Evolutionary conservation across 2,329 filamentous ascomycete species (phyloP), one percentile per base, ranked within the genome.

Genomic region (Microdochium trichocladiopsis): DNA sequence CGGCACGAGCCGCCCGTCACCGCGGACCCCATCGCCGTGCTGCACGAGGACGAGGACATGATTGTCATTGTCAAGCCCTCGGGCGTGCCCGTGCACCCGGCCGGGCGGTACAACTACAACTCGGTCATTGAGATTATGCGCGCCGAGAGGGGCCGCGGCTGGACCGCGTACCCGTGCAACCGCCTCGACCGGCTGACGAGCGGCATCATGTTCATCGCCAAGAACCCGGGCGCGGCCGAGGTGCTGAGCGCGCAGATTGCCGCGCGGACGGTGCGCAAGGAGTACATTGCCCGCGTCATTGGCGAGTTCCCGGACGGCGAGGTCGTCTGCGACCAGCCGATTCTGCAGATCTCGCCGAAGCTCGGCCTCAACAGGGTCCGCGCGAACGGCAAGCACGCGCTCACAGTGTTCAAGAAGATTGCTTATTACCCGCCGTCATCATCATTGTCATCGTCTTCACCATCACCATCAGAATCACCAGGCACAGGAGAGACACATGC

Each of bases 31-130:
- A 86, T 99, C 49, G 82, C 81, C 16, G 80, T 96, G 47, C 84
- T 99, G 37, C 88, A 96, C 69, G 94, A 99, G 69, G 90, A 96
- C 60, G 83, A 95, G 47, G 87, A 92, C 59, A 86, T 99, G 75
- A 87, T 99, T 54, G 92, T 97, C 56, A 95, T 99, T 67, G 91
- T 96, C 73, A 99, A 99, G 69, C 94, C 94, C 0, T 87, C 93
- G 0, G 94, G 94, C 6, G 86, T 99, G 41, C 94, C 94, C 0
- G 94, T 99, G 0, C 94, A 99, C 68, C 90, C 94, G 5, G 93
- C 94, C 1, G 94, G 94, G 5, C 84, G 94, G 49, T 99, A 99
- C 75, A 91, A 93, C 68, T 95, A 88, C 76, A 99, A 99, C 72
- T 93, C 90, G 1, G 82, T 99, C 47, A 80, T 95, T 37, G 92